Evolutionary conservation across 305 asterid genomes (phyloP).

Genomic region (Solanum aculeatissimum): DNA sequence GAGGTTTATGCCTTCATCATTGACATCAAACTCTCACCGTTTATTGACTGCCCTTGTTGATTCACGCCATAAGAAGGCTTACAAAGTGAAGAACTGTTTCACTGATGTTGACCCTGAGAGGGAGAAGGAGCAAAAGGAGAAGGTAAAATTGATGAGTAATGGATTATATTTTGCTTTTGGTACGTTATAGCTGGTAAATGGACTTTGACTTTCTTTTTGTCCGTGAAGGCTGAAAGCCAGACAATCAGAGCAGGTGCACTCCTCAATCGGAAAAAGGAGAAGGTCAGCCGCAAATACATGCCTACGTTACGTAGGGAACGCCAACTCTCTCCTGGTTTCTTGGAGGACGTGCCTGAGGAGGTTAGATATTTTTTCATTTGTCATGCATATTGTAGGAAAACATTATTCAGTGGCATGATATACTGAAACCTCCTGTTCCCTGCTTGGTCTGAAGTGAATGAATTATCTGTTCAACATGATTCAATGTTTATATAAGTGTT

Average conservation of each 20-base stretch:
- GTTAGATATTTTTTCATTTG: constrained; percentile 17
- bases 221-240: constrained; percentile 68
- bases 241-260: constrained; percentile 81
- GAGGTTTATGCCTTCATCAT: constrained; percentile 98
- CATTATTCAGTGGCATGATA: neutral
- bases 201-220: neutral
- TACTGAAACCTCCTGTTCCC: neutral
- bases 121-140: constrained; percentile 97
- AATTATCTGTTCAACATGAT: neutral
- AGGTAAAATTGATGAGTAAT: constrained; percentile 28
- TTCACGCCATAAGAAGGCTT: constrained; percentile 93
- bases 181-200: constrained; percentile 3
- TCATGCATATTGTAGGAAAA: neutral
- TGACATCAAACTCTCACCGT: constrained; percentile 87
- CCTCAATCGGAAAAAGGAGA: constrained; percentile 48
- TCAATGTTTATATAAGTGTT: neutral
- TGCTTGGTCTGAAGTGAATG: neutral
- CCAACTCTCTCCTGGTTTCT: constrained; percentile 95
- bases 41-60: constrained; percentile 95
- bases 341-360: constrained; percentile 94
- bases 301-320: constrained; percentile 46
- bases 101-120: constrained; percentile 98
- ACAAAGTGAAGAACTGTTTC: constrained; percentile 89
- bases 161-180: neutral
- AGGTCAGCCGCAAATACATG: constrained; percentile 36